Percentiles rank a stretch among this genome's conserved stretches.
These are phyloP conservation scores for Trypanosoma boissoni DNA, from an alignment of 208 protist species.

Conservation along the genomic window DNA sequence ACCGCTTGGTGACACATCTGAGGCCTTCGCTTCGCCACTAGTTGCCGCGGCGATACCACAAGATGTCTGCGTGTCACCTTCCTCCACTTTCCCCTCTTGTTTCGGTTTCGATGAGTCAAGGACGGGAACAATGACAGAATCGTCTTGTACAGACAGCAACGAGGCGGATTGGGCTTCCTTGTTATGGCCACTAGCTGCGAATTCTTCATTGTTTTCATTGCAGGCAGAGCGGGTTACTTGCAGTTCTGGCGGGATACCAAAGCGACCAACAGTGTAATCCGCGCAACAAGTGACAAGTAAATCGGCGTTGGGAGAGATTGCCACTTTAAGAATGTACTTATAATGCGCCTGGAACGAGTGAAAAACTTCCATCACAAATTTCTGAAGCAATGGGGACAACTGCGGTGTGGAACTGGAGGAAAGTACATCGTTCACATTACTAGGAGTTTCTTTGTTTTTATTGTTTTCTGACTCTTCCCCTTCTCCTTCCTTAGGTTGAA, in stretches of 20 bases:
- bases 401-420: conserved; percentile 5
- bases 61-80: too few species aligned
- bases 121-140: too few species aligned
- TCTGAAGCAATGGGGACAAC: conserved; percentile 25
- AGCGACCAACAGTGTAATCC: conserved; percentile 82
- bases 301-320: conserved; percentile 63
- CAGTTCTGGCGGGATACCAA: conserved; percentile 40
- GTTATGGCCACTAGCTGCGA: not conserved
- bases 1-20: too few species aligned
- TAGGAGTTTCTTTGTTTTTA: too few species aligned
- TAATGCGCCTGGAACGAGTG: conserved; percentile 79
- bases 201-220: not conserved
- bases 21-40: too few species aligned
- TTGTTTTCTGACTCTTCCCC: too few species aligned
- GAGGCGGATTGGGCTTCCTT: not conserved
- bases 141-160: too few species aligned
- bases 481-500: not conserved
- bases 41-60: too few species aligned
- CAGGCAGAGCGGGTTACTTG: not conserved
- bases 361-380: conserved; percentile 70
- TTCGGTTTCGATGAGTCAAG: too few species aligned
- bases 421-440: not conserved
- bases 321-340: conserved; percentile 86
- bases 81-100: too few species aligned
- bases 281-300: conserved; percentile 78